phyloP scores from a whole-genome alignment of 148 eudicot species.

The Rhododendron ovatum region DNA sequence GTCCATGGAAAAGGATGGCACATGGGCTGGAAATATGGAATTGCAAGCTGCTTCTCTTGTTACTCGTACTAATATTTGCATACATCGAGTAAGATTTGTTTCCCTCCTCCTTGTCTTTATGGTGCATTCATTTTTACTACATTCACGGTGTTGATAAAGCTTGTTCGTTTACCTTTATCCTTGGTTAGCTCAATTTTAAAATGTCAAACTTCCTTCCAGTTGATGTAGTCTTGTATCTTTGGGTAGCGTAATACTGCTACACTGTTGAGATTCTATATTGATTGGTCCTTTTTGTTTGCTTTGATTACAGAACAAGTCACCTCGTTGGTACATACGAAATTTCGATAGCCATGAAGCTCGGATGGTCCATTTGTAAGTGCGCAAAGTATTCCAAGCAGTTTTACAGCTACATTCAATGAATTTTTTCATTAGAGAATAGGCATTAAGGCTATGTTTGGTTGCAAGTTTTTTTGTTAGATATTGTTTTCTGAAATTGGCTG shows the following conservation, averaged over 20 bases:
- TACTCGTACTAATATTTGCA: constrained; percentile 75
- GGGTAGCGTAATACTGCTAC: not conserved
- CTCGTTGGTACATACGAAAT: constrained; percentile 87
- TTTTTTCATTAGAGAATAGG: not conserved
- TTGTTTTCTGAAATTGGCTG: not conserved
- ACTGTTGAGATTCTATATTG: not conserved
- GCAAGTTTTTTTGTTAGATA: not conserved
- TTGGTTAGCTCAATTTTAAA: not conserved
- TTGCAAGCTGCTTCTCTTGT: constrained; percentile 95
- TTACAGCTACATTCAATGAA: not conserved
- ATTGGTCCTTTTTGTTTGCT: constrained; percentile 5
- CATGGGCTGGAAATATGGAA: constrained; percentile 99
- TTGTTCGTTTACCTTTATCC: not conserved
- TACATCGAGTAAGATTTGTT: constrained; percentile 59
- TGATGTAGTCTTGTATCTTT: not conserved
- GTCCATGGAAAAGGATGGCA: constrained; percentile 87
- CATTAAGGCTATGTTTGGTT: not conserved
- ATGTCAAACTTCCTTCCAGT: not conserved
- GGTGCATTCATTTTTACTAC: not conserved
- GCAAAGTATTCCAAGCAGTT: not conserved
- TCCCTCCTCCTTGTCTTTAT: not conserved
- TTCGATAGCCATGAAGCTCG: constrained; percentile 48
- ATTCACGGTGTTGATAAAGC: not conserved
- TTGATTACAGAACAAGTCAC: constrained; percentile 60
- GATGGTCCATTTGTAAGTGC: constrained; percentile 93